Percentiles rank a stretch among this genome's conserved stretches.
Evolutionary conservation across 1,139 yeast genomes (phyloP).

Genomic region (Wickerhamomyces sp.): DNA sequence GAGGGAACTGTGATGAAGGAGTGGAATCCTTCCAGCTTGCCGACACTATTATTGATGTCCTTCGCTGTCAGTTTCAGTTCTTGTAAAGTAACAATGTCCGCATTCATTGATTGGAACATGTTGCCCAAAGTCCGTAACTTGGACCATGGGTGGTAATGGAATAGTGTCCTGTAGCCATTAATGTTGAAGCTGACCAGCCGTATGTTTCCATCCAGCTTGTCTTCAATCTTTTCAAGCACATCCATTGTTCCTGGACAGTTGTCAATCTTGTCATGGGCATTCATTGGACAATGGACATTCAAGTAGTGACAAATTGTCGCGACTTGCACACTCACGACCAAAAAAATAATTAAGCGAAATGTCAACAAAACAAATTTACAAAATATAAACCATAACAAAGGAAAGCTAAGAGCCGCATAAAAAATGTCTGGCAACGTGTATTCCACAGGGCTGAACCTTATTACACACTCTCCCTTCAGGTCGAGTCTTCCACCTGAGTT

Average conservation of each 20-base stretch:
- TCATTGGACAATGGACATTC: too few relatives aligned
- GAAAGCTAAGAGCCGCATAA: background rate
- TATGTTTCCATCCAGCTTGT: constrained; percentile 10
- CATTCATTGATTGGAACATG: constrained; percentile 53
- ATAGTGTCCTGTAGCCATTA: constrained; percentile 76
- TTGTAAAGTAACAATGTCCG: constrained; percentile 78
- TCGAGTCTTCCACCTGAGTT: constrained; percentile 11
- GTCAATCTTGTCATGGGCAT: too few relatives aligned
- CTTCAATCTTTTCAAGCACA: constrained; percentile 12
- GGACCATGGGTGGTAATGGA: constrained; percentile 83
- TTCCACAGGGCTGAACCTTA: constrained; percentile 7
- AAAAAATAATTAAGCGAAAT: background rate
- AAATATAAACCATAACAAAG: constrained; percentile 1
- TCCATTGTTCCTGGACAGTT: background rate
- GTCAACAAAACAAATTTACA: constrained; percentile 1
- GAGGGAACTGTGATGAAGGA: constrained; percentile 70
- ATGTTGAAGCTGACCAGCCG: constrained; percentile 75
- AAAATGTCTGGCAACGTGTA: background rate
- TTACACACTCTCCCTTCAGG: constrained; percentile 20
- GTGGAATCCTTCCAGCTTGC: constrained; percentile 51
- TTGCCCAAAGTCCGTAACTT: constrained; percentile 41
- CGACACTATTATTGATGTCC: constrained; percentile 46
- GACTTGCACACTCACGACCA: too few relatives aligned
- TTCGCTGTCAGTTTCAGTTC: constrained; percentile 69
- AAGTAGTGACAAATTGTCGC: too few relatives aligned